These are phyloP conservation scores for Microdochium bolleyi DNA, from an alignment of 2,329 filamentous ascomycete genomes.

Conservation along the genomic window DNA sequence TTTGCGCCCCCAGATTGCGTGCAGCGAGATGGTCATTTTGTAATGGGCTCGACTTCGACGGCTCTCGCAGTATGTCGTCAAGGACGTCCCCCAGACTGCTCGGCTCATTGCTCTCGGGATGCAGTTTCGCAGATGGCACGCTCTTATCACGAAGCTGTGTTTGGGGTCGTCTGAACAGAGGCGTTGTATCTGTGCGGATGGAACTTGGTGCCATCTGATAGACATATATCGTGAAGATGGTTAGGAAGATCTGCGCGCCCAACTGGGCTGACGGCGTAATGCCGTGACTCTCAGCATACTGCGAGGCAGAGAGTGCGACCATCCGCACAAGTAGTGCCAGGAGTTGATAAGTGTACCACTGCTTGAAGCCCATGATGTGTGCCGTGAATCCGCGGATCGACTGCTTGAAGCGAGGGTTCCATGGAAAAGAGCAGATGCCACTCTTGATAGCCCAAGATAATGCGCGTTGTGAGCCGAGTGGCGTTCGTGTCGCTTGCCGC, in stretches of 20 bases:
- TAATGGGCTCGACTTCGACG: slow-evolving; percentile 11
- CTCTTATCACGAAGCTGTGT: slow-evolving; percentile 3
- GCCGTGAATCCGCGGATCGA: slow-evolving; percentile 50
- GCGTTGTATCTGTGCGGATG: slow-evolving; percentile 49
- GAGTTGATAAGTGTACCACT: slow-evolving; percentile 60
- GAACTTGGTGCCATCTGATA: slow-evolving; percentile 33
- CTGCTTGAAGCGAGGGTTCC: slow-evolving; percentile 61
- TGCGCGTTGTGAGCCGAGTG: slow-evolving; percentile 13
- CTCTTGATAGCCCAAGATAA: slow-evolving; percentile 39
- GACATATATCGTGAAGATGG: slow-evolving; percentile 42
- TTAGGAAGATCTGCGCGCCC: slow-evolving; percentile 47
- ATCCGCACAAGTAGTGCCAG: slow-evolving; percentile 49
- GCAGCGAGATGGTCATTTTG: background rate
- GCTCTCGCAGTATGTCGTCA: slow-evolving; percentile 31
- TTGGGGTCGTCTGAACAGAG: slow-evolving; percentile 35
- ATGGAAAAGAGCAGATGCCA: slow-evolving; percentile 49
- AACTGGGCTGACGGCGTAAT: slow-evolving; percentile 32
- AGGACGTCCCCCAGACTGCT: slow-evolving; percentile 38
- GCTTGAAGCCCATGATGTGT: slow-evolving; percentile 50
- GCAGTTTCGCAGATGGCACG: slow-evolving; percentile 9
- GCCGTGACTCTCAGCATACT: slow-evolving; percentile 27
- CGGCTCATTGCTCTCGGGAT: slow-evolving; percentile 16
- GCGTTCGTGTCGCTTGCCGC: slow-evolving; percentile 14
- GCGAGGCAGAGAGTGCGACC: slow-evolving; percentile 33
- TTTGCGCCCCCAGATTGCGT: background rate